phyloP scores from a whole-genome alignment of 192 early-diverging fungal genomes.

The Glomus cerebriforme region DNA sequence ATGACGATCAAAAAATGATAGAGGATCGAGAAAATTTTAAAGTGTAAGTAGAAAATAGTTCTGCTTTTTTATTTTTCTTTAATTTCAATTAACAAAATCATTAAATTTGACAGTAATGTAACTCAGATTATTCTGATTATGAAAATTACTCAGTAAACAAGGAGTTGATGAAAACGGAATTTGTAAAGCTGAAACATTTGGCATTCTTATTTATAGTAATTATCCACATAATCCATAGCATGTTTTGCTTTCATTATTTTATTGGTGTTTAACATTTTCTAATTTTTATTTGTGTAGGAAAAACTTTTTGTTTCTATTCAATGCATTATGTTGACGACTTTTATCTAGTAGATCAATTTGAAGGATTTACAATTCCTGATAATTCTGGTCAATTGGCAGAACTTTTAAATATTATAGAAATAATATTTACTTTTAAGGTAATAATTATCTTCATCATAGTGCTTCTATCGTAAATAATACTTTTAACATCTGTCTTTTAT shows the following conservation, averaged over 20 bases:
- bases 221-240: conserved; percentile 5
- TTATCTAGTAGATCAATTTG: conserved; percentile 14
- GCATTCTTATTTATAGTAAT: conserved; percentile 4
- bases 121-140: not conserved
- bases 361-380: conserved; percentile 14
- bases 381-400: conserved; percentile 7
- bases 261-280: not conserved
- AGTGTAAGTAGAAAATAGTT: conserved; percentile 1
- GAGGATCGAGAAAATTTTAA: conserved; percentile 16
- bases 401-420: conserved; percentile 10
- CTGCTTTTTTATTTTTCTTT: not conserved
- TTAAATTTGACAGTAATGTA: conserved; percentile 14
- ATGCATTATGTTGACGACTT: conserved; percentile 6
- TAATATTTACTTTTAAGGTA: conserved; percentile 3
- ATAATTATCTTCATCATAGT: not conserved
- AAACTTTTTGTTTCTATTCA: conserved; percentile 8
- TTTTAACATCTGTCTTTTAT: not conserved
- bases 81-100: conserved; percentile 2
- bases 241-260: conserved; percentile 11
- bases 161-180: conserved; percentile 2
- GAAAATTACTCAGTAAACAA: not conserved
- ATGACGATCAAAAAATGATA: conserved; percentile 8
- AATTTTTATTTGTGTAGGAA: conserved; percentile 6
- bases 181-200: not conserved
- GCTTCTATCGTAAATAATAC: not conserved